Evolutionary conservation across 2,329 filamentous ascomycete species (phyloP).

Genomic region (Lanzia echinophila): DNA sequence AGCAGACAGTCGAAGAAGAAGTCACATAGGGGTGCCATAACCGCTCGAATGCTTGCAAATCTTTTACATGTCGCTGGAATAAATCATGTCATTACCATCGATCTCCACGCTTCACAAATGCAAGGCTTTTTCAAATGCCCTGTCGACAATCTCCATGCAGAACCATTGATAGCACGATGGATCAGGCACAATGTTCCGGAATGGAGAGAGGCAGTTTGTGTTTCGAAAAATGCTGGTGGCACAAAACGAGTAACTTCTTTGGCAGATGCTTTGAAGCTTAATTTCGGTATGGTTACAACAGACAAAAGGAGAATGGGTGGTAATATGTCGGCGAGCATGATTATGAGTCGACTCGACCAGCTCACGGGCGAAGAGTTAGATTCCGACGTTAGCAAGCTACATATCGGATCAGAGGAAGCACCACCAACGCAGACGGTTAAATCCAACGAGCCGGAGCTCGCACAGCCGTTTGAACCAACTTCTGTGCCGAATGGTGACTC

Average conservation of each 20-base stretch:
- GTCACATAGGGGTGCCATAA: constrained; percentile 91
- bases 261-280: constrained; percentile 91
- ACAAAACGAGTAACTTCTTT: constrained; percentile 96
- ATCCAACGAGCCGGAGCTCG: not conserved
- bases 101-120: constrained; percentile 97
- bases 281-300: constrained; percentile 93
- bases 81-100: constrained; percentile 95
- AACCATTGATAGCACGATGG: constrained; percentile 93
- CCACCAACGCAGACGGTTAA: constrained; percentile 10
- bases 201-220: constrained; percentile 89
- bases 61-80: constrained; percentile 88
- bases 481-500: constrained; percentile 12
- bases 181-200: constrained; percentile 80
- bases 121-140: constrained; percentile 98
- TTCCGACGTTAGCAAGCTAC: constrained; percentile 24
- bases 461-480: constrained; percentile 12
- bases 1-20: constrained; percentile 99
- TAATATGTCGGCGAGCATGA: constrained; percentile 72
- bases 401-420: constrained; percentile 18
- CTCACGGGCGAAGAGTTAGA: constrained; percentile 44
- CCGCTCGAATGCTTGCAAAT: constrained; percentile 94
- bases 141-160: constrained; percentile 93
- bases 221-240: constrained; percentile 96
- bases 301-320: constrained; percentile 58
- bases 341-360: constrained; percentile 62